Percentiles rank a stretch among this genome's conserved stretches.
Evolutionary conservation across 345 rosid species (phyloP).

Genomic region (Alliaria petiolata): DNA sequence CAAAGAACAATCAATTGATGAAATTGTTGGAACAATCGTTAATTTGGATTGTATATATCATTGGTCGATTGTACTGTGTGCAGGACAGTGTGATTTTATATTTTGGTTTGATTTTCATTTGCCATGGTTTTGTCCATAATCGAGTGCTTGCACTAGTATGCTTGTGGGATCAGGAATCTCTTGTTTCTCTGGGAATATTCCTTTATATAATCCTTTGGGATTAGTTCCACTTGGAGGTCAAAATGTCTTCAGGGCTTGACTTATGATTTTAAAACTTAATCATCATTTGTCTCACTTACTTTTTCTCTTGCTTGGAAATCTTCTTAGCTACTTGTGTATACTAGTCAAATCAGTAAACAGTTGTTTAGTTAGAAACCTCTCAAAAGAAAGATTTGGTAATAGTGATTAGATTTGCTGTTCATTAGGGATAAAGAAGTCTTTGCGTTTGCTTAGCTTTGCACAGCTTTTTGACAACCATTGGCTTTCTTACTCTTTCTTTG

Average conservation of each 20-base stretch:
- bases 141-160: not conserved
- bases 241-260: slow-evolving; percentile 1
- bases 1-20: not conserved
- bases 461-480: too few relatives aligned
- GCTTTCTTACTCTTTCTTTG: not conserved
- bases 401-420: not conserved
- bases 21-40: not conserved
- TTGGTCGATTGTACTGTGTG: slow-evolving; percentile 2
- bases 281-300: not conserved
- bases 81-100: not conserved
- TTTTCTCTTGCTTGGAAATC: not conserved
- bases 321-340: not conserved
- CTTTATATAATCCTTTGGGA: not conserved
- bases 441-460: slow-evolving; percentile 1
- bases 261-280: not conserved
- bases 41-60: not conserved
- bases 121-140: slow-evolving; percentile 1
- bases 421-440: not conserved
- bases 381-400: not conserved
- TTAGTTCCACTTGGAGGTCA: slow-evolving; percentile 16
- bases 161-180: slow-evolving; percentile 5
- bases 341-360: not conserved
- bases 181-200: slow-evolving; percentile 26
- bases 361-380: not conserved
- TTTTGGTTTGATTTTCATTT: not conserved